Evolutionary conservation across 139 green algal species (phyloP), one percentile per base, ranked within the genome.

Genomic region (Tetraselmis striata): DNA sequence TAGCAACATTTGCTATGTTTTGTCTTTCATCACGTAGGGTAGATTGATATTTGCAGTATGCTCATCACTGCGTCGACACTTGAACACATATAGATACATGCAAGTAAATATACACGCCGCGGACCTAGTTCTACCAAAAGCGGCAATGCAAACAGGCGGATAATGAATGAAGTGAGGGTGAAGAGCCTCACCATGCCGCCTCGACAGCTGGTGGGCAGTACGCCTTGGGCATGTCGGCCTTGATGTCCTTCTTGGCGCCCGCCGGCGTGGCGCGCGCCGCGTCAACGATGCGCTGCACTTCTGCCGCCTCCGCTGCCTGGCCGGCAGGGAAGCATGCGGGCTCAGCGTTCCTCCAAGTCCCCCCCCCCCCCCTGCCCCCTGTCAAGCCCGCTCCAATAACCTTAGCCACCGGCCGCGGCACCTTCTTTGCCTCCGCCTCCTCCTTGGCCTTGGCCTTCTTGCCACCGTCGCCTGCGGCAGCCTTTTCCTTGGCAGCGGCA

Each of bases 191-290:
- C 45, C 45, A 75, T 27, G 84, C 87, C 1, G 88, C 84, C 84
- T 95, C 92, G 75, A 97, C 93, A 27, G 91, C 87, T 29, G 82
- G 82, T 0, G 96, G 96, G 79, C 94, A 87, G 88, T 98, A 99
- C 18, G 86, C 88, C 90, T 96, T 96, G 79, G 86, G 90, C 94
- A 98, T 97, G 30, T 85, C 80, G 2, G 30, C 31, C 24, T 88
- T 79, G 27, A 94, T 59, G 67, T 92, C 78, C 86, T 99, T 99
- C 87, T 97, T 97, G 5, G 90, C 80, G 11, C 97, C 97, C 75
- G 88, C 92, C 26, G 94, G 92, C 0, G 93, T 97, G 32, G 87
- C 82, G 1, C 76, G 32, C 0, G 91, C 91, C 0, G 83, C 82
- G 0, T 90, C 86, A 18, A 97, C 81, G 59, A 93, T 81, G 0